A percentile compares a stretch with the other conserved stretches of the same genome.
phyloP scores from a whole-genome alignment of 805 yeast genomes.

The Kuraishia molischiana region DNA sequence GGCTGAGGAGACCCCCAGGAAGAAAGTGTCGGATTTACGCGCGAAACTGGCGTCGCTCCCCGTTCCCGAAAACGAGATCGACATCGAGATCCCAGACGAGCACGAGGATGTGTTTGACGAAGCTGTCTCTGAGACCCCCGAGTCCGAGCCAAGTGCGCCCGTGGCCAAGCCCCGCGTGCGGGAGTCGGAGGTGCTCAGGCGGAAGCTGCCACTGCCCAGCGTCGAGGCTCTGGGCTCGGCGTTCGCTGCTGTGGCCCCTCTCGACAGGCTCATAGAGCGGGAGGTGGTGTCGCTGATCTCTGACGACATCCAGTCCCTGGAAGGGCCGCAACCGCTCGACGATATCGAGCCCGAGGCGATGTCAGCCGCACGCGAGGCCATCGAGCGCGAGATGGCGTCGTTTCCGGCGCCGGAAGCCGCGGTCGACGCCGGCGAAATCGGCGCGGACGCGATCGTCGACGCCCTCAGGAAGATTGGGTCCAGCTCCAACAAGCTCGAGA shows the following conservation, averaged over 20 bases:
- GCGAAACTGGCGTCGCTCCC: conserved; percentile 9
- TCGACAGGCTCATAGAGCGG: not conserved
- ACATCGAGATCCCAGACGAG: conserved; percentile 25
- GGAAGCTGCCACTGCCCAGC: conserved; percentile 27
- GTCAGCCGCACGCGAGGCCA: not conserved
- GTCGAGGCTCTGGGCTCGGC: conserved; percentile 5
- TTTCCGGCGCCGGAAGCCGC: not conserved
- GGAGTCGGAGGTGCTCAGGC: conserved; percentile 37
- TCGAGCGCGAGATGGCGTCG: not conserved
- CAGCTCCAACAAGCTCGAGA: conserved; percentile 19
- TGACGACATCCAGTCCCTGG: not conserved
- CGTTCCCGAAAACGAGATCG: conserved; percentile 30
- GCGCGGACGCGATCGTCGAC: conserved; percentile 7
- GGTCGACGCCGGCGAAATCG: not conserved
- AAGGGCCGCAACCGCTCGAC: not conserved
- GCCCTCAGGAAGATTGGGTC: conserved; percentile 7
- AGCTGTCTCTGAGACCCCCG: conserved; percentile 4
- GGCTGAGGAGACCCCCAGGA: conserved; percentile 1
- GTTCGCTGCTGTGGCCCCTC: conserved; percentile 6
- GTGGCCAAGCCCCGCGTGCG: conserved; percentile 16
- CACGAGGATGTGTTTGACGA: conserved; percentile 8
- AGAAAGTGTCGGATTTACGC: conserved; percentile 12
- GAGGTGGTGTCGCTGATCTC: not conserved
- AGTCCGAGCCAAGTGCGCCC: conserved; percentile 2
- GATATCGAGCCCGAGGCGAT: not conserved